These are phyloP conservation scores for Stephanodiscus minutulus DNA, from an alignment of 108 stramenopile genomes.

Conservation along the genomic window DNA sequence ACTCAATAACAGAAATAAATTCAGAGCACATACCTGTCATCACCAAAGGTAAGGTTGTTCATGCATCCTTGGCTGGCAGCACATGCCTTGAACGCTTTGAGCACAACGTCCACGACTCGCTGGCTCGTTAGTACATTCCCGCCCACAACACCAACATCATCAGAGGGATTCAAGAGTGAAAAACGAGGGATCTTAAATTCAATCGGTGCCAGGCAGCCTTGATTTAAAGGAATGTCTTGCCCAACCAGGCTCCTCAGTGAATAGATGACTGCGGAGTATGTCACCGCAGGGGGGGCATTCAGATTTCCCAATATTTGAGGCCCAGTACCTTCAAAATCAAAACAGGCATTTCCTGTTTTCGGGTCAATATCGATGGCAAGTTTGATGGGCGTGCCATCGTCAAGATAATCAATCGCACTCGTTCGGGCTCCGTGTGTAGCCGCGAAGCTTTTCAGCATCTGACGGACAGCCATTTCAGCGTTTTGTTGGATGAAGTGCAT, in stretches of 20 bases:
- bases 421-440: conserved; percentile 60
- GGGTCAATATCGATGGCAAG: conserved; percentile 89
- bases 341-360: conserved; percentile 74
- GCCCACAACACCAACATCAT: conserved; percentile 95
- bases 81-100: conserved; percentile 95
- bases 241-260: conserved; percentile 92
- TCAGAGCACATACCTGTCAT: conserved; percentile 92
- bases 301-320: conserved; percentile 95
- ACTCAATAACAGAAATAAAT: background rate
- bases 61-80: conserved; percentile 99
- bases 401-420: conserved; percentile 92
- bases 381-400: conserved; percentile 96
- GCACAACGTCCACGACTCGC: conserved; percentile 97
- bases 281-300: conserved; percentile 99
- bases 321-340: conserved; percentile 98
- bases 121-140: conserved; percentile 99
- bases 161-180: conserved; percentile 90
- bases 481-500: conserved; percentile 97
- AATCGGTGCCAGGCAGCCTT: conserved; percentile 96
- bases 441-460: conserved; percentile 90
- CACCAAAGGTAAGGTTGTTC: conserved; percentile 99
- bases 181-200: conserved; percentile 87
- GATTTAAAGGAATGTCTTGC: conserved; percentile 96
- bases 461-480: conserved; percentile 93
- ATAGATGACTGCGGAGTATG: conserved; percentile 98